phyloP scores from a whole-genome alignment of 2,329 filamentous ascomycete species.

The Penicillium sp. region DNA sequence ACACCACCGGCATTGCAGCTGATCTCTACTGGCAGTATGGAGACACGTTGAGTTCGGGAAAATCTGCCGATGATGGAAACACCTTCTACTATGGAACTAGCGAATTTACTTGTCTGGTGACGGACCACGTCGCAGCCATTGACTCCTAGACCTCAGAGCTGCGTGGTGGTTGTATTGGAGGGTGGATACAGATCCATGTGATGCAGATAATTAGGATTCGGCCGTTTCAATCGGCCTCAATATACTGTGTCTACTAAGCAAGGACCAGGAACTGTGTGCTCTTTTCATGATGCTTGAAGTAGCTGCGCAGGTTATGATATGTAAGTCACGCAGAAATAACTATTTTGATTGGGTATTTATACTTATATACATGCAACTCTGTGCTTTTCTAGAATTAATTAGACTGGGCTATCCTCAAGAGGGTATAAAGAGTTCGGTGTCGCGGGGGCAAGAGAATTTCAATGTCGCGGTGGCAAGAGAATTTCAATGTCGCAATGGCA shows the following conservation, averaged over 20 bases:
- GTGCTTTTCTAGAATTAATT: not conserved
- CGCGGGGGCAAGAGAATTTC: not conserved
- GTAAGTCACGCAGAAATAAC: not conserved
- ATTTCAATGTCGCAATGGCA: not conserved
- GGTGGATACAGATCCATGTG: not conserved
- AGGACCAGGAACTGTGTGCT: not conserved
- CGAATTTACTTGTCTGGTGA: conserved; percentile 34
- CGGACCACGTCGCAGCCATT: conserved; percentile 28
- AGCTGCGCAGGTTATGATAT: not conserved
- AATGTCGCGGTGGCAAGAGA: not conserved
- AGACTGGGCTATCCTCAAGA: not conserved
- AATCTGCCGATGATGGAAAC: conserved; percentile 32
- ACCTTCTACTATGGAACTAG: conserved; percentile 34
- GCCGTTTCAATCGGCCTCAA: not conserved
- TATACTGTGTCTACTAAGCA: not conserved
- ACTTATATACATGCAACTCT: not conserved
- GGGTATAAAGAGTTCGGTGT: not conserved
- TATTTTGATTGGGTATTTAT: conserved; percentile 1
- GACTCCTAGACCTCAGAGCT: not conserved
- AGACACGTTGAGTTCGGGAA: conserved; percentile 30
- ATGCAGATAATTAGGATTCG: not conserved
- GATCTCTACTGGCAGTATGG: conserved; percentile 44
- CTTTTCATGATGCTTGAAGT: too few relatives aligned
- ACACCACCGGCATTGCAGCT: conserved; percentile 34
- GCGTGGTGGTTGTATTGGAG: not conserved